Evolutionary conservation across 805 yeast species (phyloP).

Genomic region (Tetrapisispora fleetii): DNA sequence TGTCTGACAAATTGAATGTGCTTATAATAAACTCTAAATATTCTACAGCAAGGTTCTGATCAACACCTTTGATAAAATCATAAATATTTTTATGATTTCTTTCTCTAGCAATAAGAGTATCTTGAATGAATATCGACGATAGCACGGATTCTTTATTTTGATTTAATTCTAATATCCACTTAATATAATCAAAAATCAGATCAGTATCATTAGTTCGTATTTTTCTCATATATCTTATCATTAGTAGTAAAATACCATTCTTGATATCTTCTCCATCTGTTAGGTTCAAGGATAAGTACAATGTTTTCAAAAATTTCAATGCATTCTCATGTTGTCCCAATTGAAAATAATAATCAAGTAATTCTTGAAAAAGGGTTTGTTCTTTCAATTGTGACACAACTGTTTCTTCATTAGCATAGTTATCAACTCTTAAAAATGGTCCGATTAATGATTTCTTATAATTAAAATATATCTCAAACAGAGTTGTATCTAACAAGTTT

Average conservation of each 20-base stretch:
- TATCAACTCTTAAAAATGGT: slow-evolving; percentile 68
- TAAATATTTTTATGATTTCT: slow-evolving; percentile 46
- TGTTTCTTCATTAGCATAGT: slow-evolving; percentile 56
- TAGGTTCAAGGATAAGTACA: slow-evolving; percentile 11
- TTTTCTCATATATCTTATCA: slow-evolving; percentile 47
- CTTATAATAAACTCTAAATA: slow-evolving; percentile 46
- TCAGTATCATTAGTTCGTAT: slow-evolving; percentile 40
- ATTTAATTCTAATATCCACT: slow-evolving; percentile 37
- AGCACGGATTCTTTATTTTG: slow-evolving; percentile 25
- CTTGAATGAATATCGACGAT: slow-evolving; percentile 51
- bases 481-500: slow-evolving; percentile 57
- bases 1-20: slow-evolving; percentile 29
- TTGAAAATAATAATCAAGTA: slow-evolving; percentile 70
- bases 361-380: slow-evolving; percentile 47
- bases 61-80: slow-evolving; percentile 35
- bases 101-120: slow-evolving; percentile 48
- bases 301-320: slow-evolving; percentile 41
- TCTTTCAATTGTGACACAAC: slow-evolving; percentile 46
- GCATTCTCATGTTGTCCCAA: slow-evolving; percentile 57
- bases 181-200: slow-evolving; percentile 47
- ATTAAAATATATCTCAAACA: slow-evolving; percentile 66
- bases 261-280: slow-evolving; percentile 6
- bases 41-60: slow-evolving; percentile 25
- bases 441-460: slow-evolving; percentile 66
- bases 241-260: slow-evolving; percentile 10